Conservation (phyloP, 2,329 filamentous ascomycete species). For the Fusarium sp. region DNA sequence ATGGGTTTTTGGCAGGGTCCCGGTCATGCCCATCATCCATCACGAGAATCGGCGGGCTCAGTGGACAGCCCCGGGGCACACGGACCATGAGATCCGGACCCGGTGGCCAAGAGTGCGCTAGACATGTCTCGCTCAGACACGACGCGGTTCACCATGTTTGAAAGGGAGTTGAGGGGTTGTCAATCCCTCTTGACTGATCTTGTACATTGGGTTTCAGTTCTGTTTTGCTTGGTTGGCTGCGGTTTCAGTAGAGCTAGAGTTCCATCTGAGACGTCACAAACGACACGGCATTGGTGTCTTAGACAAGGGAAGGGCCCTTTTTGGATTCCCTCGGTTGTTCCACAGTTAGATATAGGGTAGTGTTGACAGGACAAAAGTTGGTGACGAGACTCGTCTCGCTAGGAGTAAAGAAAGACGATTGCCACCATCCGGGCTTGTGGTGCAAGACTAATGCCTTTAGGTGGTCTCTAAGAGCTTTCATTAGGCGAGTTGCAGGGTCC, state of each 20-base stretch:
- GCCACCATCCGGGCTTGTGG: neutral
- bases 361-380: neutral
- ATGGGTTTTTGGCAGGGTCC: neutral
- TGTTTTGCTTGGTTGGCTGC: conserved; percentile 34
- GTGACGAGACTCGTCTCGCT: neutral
- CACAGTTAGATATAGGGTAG: conserved; percentile 31
- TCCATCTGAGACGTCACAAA: conserved; percentile 31
- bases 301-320: conserved; percentile 13
- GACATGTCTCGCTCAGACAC: conserved; percentile 24
- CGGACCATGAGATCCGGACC: conserved; percentile 32
- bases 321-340: neutral
- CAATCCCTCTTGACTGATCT: conserved; percentile 15
- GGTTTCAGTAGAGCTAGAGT: conserved; percentile 10
- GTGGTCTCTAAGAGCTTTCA: neutral
- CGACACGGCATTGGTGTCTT: conserved; percentile 15
- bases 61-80: conserved; percentile 31
- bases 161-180: conserved; percentile 24
- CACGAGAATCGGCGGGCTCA: conserved; percentile 33
- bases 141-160: conserved; percentile 30
- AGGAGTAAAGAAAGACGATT: neutral
- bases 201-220: conserved; percentile 33
- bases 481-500: neutral
- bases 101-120: neutral
- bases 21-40: conserved; percentile 25
- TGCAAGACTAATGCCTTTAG: neutral